Evolutionary conservation across 2,329 filamentous ascomycete genomes (phyloP), one percentile per base, ranked within the genome.

Genomic region (Aspergillus sp.): DNA sequence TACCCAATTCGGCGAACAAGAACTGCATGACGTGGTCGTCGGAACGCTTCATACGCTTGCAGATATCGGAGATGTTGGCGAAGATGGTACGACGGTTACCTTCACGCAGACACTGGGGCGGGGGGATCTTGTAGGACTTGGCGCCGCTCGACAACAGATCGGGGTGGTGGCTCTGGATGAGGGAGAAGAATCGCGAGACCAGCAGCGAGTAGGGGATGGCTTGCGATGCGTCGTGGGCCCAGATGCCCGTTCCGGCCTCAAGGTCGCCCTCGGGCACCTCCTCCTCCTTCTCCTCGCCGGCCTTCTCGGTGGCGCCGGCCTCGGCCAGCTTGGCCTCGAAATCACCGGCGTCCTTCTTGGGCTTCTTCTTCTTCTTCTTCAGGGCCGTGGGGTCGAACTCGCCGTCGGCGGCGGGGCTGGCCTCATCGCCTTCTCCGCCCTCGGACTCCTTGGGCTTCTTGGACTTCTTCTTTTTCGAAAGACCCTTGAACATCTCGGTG

Each of bases 31-130:
- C 90, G 82, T 97, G 95, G 81, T 99, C 95, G 75, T 98, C 94
- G 65, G 91, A 93, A 78, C 95, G 88, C 88, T 99, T 99, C 93
- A 99, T 98, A 72, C 94, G 88, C 86, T 96, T 96, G 86, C 92
- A 96, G 73, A 99, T 98, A 77, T 99, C 95, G 76, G 92, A 87
- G 74, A 99, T 95, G 83, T 99, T 99, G 83, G 94, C 95, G 74
- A 99, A 99, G 74, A 99, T 96, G 64, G 95, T 99, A 89, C 96
- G 96, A 87, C 96, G 96, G 88, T 99, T 99, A 77, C 95, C 95
- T 92, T 99, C 95, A 82, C 95, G 93, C 75, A 98, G 87, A 82
- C 95, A 98, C 83, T 99, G 95, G 54, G 95, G 95, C 55, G 95
- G 95, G 55, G 95, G 95, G 69, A 99, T 99, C 87, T 98, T 98